Evolutionary conservation across 2,329 filamentous ascomycete genomes (phyloP).

Genomic region (Epichloe glyceriae): DNA sequence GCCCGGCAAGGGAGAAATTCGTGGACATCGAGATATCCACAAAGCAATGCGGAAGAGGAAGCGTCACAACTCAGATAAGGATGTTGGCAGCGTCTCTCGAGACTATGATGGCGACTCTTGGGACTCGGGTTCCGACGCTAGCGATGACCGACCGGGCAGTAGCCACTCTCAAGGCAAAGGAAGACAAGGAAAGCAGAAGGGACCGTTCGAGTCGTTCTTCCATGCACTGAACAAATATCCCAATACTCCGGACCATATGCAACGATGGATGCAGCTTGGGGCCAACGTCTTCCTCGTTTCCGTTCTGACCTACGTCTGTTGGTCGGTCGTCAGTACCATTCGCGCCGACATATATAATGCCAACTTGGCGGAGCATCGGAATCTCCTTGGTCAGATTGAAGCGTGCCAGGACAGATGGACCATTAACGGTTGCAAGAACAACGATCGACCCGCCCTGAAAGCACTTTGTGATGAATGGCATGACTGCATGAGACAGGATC

Average conservation of each 20-base stretch:
- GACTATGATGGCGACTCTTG: conserved; percentile 29
- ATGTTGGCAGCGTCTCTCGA: conserved; percentile 37
- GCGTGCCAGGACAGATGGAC: conserved; percentile 61
- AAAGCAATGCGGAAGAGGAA: conserved; percentile 38
- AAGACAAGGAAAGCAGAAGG: conserved; percentile 11
- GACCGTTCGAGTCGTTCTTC: conserved; percentile 31
- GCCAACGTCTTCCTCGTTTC: conserved; percentile 52
- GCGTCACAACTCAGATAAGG: conserved; percentile 36
- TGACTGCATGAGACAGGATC: conserved; percentile 75
- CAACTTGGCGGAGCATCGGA: conserved; percentile 52
- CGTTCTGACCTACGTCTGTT: conserved; percentile 51
- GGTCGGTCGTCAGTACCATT: conserved; percentile 55
- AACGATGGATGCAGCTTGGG: conserved; percentile 44
- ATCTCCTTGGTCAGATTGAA: conserved; percentile 59
- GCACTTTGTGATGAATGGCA: conserved; percentile 68
- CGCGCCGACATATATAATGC: conserved; percentile 63
- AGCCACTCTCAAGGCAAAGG: conserved; percentile 14
- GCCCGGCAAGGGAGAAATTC: conserved; percentile 54
- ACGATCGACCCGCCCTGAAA: conserved; percentile 59
- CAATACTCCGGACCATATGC: conserved; percentile 44
- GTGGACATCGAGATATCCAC: conserved; percentile 27
- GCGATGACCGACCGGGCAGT: conserved; percentile 10
- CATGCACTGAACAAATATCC: conserved; percentile 43
- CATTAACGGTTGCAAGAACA: conserved; percentile 58
- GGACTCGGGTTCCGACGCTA: conserved; percentile 36